A percentile compares a stretch with the other conserved stretches of the same genome.
phyloP scores from a whole-genome alignment of 495 filamentous ascomycete species.

The Aspergillus campestris region DNA sequence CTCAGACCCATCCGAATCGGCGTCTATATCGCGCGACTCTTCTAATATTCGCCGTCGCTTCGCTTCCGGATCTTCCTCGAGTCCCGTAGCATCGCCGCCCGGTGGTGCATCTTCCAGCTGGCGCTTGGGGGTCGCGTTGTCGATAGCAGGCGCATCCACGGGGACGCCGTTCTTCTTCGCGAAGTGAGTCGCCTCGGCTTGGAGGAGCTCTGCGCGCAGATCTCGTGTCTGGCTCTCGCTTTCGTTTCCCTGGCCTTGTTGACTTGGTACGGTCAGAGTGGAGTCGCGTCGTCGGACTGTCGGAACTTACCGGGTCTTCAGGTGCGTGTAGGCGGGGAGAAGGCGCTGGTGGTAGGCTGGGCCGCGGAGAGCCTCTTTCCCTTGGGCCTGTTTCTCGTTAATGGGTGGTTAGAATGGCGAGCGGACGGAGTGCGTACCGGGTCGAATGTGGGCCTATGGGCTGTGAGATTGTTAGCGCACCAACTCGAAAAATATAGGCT shows the following conservation, averaged over 20 bases:
- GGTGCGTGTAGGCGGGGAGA: conserved; percentile 80
- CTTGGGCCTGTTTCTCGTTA: conserved; percentile 56
- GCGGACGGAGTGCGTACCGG: conserved; percentile 49
- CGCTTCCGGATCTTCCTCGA: conserved; percentile 64
- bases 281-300: neutral
- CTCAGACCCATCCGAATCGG: conserved; percentile 66
- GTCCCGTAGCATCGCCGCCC: conserved; percentile 23
- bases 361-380: conserved; percentile 89
- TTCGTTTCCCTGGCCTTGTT: conserved; percentile 83
- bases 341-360: conserved; percentile 95
- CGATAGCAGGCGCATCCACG: conserved; percentile 28
- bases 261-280: conserved; percentile 34
- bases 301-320: conserved; percentile 66
- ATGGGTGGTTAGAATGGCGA: conserved; percentile 3
- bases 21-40: conserved; percentile 83
- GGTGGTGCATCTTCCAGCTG: conserved; percentile 46
- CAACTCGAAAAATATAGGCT: neutral
- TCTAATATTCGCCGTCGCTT: conserved; percentile 84
- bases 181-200: conserved; percentile 80
- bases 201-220: conserved; percentile 81
- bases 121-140: conserved; percentile 50
- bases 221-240: conserved; percentile 68
- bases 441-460: conserved; percentile 87
- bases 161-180: conserved; percentile 67
- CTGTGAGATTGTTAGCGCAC: conserved; percentile 28